A percentile compares a stretch with the other conserved stretches of the same genome.
These are phyloP conservation scores for Neurospora discreta DNA, from an alignment of 495 filamentous ascomycete species.

Conservation along the genomic window DNA sequence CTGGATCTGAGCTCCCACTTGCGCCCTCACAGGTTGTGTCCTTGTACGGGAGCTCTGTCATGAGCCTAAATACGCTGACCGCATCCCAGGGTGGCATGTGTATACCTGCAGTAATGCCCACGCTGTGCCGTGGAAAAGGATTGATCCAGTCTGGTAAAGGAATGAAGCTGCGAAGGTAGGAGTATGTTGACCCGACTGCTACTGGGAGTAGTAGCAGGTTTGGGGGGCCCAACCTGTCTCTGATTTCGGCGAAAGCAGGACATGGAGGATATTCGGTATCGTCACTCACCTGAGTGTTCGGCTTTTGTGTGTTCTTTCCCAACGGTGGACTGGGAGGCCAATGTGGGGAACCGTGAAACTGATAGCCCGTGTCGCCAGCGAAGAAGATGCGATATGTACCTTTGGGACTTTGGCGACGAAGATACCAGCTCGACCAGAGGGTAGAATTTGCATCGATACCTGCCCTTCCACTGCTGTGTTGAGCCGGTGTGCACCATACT, in stretches of 20 bases:
- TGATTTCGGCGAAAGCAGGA: constrained; percentile 17
- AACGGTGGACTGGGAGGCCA: constrained; percentile 16
- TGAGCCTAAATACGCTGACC: constrained; percentile 16
- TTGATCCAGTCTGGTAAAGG: constrained; percentile 16
- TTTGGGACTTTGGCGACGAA: constrained; percentile 13
- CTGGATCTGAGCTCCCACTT: background rate
- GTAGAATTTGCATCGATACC: constrained; percentile 20
- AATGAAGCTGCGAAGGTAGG: constrained; percentile 19
- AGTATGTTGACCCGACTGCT: constrained; percentile 17
- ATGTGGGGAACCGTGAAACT: constrained; percentile 14
- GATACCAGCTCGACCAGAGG: constrained; percentile 45
- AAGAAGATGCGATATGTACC: constrained; percentile 14
- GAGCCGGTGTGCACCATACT: constrained; percentile 31
- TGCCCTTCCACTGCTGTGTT: constrained; percentile 34
- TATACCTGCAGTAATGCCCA: constrained; percentile 14
- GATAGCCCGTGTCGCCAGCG: constrained; percentile 23
- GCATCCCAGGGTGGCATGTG: constrained; percentile 28
- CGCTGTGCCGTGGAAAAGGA: constrained; percentile 16
- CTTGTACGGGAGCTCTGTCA: constrained; percentile 1
- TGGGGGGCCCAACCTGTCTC: constrained; percentile 10
- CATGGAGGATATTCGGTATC: constrained; percentile 12
- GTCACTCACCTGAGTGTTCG: background rate
- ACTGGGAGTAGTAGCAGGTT: constrained; percentile 18
- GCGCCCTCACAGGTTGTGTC: background rate
- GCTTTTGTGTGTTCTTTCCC: background rate